Base-by-base conservation (phyloP, 257 asterid genomes). In the Solanum corneliomulleri region DNA sequence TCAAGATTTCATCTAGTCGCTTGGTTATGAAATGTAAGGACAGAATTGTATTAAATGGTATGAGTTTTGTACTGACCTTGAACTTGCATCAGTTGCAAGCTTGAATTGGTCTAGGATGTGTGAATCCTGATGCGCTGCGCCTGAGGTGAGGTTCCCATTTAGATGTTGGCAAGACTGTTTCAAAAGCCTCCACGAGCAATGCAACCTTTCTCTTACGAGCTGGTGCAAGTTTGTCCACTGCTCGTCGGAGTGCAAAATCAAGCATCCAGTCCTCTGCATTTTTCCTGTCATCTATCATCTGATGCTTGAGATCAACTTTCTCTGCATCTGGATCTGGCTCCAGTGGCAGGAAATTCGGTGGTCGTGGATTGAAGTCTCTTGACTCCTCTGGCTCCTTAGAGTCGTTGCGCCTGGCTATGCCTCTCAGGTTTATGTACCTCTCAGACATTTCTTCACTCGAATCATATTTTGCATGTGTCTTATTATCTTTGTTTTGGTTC, bases 221-320 rank as follows among this genome's bases (percentile, higher is more conserved):
- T n/a, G 93, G 92, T 60, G 92, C 94, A 14, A 96, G 98, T 64
- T 94, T 96, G 7, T 90, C 92, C 58, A 94, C 95, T 13, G 92
- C 93, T 89, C 91, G 94, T 72, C 96, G 95, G 45, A 96, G 96
- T 58, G 98, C 98, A 66, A 91, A 91, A 87, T 96, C 99, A 2
- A 96, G 90, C 98, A 95, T 95, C 98, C 98, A 96, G 84, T 96
- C 99, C 90, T 96, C 98, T 4, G 98, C 71, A 41, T 92, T 93
- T 88, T 87, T 94, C 90, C 91, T 89, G 12, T 92, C 99, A 71
- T 94, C 97, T 74, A 96, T 85, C 88, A 86, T 94, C 74, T 94
- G 98, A 89, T 94, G 98, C 93, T 83, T 92, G 12, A 96, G 98
- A 89, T 93, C 98, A 85, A 96, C 95, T 89, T 92, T 94, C 91